These are phyloP conservation scores for Cadophora sp. DNA, from an alignment of 2,329 filamentous ascomycete species.

Conservation along the genomic window DNA sequence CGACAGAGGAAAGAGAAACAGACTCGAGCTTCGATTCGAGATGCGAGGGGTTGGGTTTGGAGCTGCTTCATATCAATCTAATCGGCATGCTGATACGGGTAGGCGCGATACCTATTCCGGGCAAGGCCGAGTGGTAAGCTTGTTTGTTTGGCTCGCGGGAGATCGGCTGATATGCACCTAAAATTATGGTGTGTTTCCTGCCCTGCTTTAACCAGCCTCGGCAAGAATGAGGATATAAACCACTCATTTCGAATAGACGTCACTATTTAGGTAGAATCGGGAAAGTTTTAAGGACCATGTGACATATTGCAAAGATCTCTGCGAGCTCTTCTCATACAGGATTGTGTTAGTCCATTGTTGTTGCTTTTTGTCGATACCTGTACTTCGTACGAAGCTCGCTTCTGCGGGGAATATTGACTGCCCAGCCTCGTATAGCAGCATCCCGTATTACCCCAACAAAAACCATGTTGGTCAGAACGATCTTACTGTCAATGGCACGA, in stretches of 20 bases:
- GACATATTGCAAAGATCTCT: background rate
- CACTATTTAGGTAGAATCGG: background rate
- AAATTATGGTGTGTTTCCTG: conserved; percentile 5
- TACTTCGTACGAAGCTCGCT: background rate
- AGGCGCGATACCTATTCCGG: conserved; percentile 9
- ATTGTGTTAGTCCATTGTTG: background rate
- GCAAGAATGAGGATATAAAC: conserved; percentile 15
- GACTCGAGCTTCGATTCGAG: conserved; percentile 4
- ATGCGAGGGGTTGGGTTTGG: conserved; percentile 6
- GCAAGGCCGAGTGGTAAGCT: background rate
- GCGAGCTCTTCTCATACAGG: background rate
- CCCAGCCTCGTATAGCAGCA: background rate
- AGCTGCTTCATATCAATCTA: background rate
- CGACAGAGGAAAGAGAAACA: background rate
- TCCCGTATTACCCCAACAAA: background rate
- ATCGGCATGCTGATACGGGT: conserved; percentile 14
- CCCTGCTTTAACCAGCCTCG: conserved; percentile 6
- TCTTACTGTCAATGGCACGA: background rate
- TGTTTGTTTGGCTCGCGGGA: conserved; percentile 13
- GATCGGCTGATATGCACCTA: conserved; percentile 9
- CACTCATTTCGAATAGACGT: background rate
- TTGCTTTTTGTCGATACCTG: background rate
- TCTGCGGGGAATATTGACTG: background rate
- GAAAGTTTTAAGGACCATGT: too few relatives aligned
- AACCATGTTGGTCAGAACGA: background rate